A percentile compares a stretch with the other conserved stretches of the same genome.
Evolutionary conservation across 257 asterid species (phyloP).

Genomic region (Capsicum chinense): DNA sequence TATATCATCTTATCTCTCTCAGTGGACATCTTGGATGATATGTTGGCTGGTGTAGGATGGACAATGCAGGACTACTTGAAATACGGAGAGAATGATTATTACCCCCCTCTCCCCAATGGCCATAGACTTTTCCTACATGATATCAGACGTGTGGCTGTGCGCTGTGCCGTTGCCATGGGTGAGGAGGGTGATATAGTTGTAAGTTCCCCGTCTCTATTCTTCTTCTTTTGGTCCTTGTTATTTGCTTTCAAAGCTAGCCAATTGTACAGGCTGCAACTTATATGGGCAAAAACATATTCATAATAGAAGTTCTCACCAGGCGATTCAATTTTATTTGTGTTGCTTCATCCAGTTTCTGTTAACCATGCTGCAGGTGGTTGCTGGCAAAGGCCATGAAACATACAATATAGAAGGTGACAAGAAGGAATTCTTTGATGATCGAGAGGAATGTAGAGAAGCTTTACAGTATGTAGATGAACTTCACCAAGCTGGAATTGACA

Average conservation of each 20-base stretch:
- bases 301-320: background rate
- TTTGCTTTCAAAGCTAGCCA: background rate
- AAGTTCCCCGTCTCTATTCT: slow-evolving; percentile 45
- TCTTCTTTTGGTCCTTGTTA: slow-evolving; percentile 1
- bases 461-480: slow-evolving; percentile 97
- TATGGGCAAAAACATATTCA: background rate
- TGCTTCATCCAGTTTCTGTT: background rate
- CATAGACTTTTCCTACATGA: slow-evolving; percentile 90
- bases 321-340: background rate
- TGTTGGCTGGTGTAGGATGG: slow-evolving; percentile 96
- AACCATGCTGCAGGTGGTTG: slow-evolving; percentile 70
- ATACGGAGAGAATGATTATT: slow-evolving; percentile 93
- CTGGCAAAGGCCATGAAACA: slow-evolving; percentile 93
- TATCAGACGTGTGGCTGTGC: slow-evolving; percentile 93
- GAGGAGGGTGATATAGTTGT: slow-evolving; percentile 99
- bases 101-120: slow-evolving; percentile 96
- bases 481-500: slow-evolving; percentile 98
- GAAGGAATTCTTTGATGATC: slow-evolving; percentile 87
- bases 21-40: slow-evolving; percentile 97
- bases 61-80: slow-evolving; percentile 95
- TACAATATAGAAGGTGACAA: slow-evolving; percentile 86
- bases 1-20: slow-evolving; percentile 29
- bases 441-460: slow-evolving; percentile 98
- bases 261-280: background rate
- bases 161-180: slow-evolving; percentile 99